A percentile compares a stretch with the other conserved stretches of the same genome.
Conservation (phyloP, 352 stramenopile species). For the Globisporangium rhizosaccharum region DNA sequence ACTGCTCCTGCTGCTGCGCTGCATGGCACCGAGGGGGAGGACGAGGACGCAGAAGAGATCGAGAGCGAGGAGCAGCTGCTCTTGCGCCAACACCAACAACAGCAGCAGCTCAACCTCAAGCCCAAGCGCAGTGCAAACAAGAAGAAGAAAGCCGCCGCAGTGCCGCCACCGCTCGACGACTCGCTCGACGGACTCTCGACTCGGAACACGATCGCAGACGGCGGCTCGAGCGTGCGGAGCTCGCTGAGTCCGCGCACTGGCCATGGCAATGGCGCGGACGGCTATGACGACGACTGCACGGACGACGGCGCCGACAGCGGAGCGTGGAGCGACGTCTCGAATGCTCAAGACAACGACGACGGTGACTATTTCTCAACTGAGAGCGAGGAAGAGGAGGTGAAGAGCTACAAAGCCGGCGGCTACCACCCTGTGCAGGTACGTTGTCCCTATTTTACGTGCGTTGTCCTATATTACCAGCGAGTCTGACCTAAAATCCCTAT, state of each 20-base stretch:
- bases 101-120: not conserved
- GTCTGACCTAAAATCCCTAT: not conserved
- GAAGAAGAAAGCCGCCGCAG: constrained; percentile 1
- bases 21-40: not conserved
- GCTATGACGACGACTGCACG: constrained; percentile 20
- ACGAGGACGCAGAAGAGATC: constrained; percentile 5
- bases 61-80: constrained; percentile 12
- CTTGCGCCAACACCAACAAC: not conserved
- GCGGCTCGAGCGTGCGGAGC: constrained; percentile 28
- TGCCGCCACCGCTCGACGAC: not conserved
- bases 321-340: constrained; percentile 12
- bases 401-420: constrained; percentile 95
- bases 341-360: constrained; percentile 42
- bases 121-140: constrained; percentile 5
- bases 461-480: constrained; percentile 12
- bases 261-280: constrained; percentile 21
- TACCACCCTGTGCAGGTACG: constrained; percentile 93
- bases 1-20: constrained; percentile 1
- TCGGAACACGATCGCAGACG: constrained; percentile 24
- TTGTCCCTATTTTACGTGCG: constrained; percentile 19
- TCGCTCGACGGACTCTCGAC: constrained; percentile 18
- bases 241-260: constrained; percentile 13
- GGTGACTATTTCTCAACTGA: constrained; percentile 86
- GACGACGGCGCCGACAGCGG: constrained; percentile 29
- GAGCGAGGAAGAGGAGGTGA: constrained; percentile 90